Evolutionary conservation across 495 filamentous ascomycete species (phyloP), one percentile per base, ranked within the genome.

Genomic region (Xylaria castorea): DNA sequence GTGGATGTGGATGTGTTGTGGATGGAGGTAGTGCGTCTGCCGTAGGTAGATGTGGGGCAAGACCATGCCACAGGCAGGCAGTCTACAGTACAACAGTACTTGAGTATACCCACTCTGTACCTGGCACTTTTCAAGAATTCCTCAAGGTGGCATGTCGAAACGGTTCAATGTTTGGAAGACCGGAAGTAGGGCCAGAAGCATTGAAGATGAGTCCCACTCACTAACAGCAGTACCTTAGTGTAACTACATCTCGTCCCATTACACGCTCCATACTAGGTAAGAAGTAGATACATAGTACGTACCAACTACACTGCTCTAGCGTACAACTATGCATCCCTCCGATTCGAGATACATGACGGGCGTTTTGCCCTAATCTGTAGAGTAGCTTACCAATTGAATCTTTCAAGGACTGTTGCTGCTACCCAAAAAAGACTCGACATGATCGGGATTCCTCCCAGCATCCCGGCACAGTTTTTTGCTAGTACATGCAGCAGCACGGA

Each of bases 21-120:
- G 14, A 44, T 2, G 9, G 5, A 2, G 22, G 6, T 38, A 6
- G 16, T 61, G 30, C 16, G 57, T 57, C 30, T 55, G 25, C 51
- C 51, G 60, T 63, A 36, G 12, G 34, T 44, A 22, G 60, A 71
- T 55, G 69, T 71, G 69, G 61, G 69, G 68, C 55, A 44, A 25
- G 69, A 70, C 61, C 68, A 70, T 62, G 68, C 68, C 65, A 51
- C 11, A 27, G 61, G 34, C 36, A 42, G 36, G 16, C 22, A 32
- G 62, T 30, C n/a, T 58, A 34, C 27, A 53, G 4, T 55, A 55
- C 51, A 14, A 30, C 51, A 57, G 51, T 57, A 18, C 7, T 40
- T 40, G 38, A 11, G 9, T 9, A 7, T 36, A 36, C 38, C 14
- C 14, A 42, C 14, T 32, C 22, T 18, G 51, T 55, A 55, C 51